Evolutionary conservation across 1,139 yeast species (phyloP), one percentile per base, ranked within the genome.

Genomic region (Protomyces arabidopsidicola): DNA sequence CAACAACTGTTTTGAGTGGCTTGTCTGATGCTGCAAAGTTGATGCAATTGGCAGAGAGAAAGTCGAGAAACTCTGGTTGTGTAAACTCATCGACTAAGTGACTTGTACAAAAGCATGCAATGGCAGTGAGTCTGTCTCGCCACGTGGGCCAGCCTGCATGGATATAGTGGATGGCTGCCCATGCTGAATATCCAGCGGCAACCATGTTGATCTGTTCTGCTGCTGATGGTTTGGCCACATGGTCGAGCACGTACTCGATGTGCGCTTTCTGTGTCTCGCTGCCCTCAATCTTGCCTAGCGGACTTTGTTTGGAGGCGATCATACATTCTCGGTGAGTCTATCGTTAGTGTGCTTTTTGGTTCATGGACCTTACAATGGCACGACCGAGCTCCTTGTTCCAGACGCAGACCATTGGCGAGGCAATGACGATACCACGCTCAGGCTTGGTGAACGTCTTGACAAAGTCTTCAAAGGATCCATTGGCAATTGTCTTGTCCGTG

Each of bases 101-200:
- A 31, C 42, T 38, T 18, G 62, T 38, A 4, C 52, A 12, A 24
- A 58, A 24, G 35, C 55, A 45, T n/a, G 45, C 45, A 22, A 58
- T 16, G 24, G 55, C 42, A 12, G 54, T 20, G 34, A 58, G 6
- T 3, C 38, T 16, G n/a, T 27, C 24, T 24, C 34, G 24, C 50
- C 52, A 31, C 2, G 27, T 42, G 8, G 35, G 9, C 62, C 62
- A 58, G 20, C 34, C 9, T 16, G 14, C n/a, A 34, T 58, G 39
- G 39, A 58, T 14, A 34, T 52, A 42, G 6, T 5, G n/a, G 12
- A 58, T 38, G 24, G 42, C 22, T 12, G 56, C 62, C 27, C 34
- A 52, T 18, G 53, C 62, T 39, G 62, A 58, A 12, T 39, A 36
- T 3, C 62, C 62, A 14, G 24, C 54, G 14, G 45, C 56, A n/a